These are phyloP conservation scores for Datura wrightii DNA, from an alignment of 257 asterid genomes.

Conservation along the genomic window DNA sequence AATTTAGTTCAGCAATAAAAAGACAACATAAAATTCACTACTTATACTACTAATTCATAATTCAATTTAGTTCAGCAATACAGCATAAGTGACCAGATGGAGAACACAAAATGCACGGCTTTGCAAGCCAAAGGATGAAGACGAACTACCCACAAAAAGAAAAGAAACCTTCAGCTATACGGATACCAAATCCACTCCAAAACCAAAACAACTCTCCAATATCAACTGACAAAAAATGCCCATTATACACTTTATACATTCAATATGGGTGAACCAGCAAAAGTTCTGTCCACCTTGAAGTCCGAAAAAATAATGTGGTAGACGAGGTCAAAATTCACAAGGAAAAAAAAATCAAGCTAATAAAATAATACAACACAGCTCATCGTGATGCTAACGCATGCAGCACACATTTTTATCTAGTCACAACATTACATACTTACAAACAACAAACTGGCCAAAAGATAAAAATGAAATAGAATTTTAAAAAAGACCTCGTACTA, in stretches of 20 bases:
- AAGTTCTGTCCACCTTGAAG: conserved; percentile 11
- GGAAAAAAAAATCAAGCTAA: neutral
- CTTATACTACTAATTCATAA: too few relatives aligned
- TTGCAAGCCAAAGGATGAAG: too few relatives aligned
- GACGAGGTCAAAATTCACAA: conserved; percentile 10
- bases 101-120: neutral
- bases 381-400: neutral
- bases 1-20: neutral
- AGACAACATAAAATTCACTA: too few relatives aligned
- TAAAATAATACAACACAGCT: conserved; percentile 19
- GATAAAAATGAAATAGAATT: conserved; percentile 7
- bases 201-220: conserved; percentile 24
- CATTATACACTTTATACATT: conserved; percentile 45
- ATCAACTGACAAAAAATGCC: conserved; percentile 29
- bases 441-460: conserved; percentile 30
- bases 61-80: neutral
- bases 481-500: conserved; percentile 18
- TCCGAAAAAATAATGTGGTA: neutral
- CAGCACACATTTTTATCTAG: conserved; percentile 17
- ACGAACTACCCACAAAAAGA: neutral
- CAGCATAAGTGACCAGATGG: neutral
- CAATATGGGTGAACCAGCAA: conserved; percentile 32
- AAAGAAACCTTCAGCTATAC: neutral
- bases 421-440: conserved; percentile 11
- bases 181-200: neutral